A percentile compares a stretch with the other conserved stretches of the same genome.
Evolutionary conservation across 169 alveolate species (phyloP).

Genomic region (Eimeria sp.): DNA sequence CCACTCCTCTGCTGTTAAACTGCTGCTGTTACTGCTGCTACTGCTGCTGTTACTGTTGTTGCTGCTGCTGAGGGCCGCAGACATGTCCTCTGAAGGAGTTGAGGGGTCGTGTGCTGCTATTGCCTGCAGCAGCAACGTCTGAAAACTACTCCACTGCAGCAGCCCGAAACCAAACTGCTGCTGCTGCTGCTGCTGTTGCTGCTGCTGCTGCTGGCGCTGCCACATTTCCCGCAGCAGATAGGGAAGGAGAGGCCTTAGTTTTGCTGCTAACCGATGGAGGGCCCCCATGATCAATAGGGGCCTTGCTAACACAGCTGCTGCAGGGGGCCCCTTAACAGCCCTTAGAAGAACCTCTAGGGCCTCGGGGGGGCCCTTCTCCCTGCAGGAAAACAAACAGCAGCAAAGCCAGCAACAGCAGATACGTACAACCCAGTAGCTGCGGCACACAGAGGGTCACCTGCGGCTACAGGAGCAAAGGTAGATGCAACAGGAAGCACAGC

Average conservation of each 20-base stretch:
- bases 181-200: constrained; percentile 37
- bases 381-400: not conserved
- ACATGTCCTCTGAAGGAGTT: too few relatives aligned
- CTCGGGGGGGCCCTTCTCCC: constrained; percentile 51
- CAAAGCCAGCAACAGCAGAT: not conserved
- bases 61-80: not conserved
- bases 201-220: constrained; percentile 54
- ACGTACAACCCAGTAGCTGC: too few relatives aligned
- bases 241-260: constrained; percentile 10
- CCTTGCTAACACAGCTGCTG: constrained; percentile 8
- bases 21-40: constrained; percentile 10
- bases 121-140: constrained; percentile 38
- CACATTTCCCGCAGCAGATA: not conserved
- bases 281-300: constrained; percentile 44
- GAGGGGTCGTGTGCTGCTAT: not conserved
- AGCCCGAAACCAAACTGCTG: constrained; percentile 42
- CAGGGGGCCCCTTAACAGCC: constrained; percentile 64
- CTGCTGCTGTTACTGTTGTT: not conserved
- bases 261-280: constrained; percentile 9
- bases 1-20: constrained; percentile 24
- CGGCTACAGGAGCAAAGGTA: not conserved
- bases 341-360: not conserved
- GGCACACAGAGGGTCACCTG: not conserved
- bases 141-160: constrained; percentile 23
- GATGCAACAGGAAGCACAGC: not conserved